A percentile compares a stretch with the other conserved stretches of the same genome.
These are phyloP conservation scores for Aegilops longissima DNA, from an alignment of 176 grass and related monocot species.

Conservation along the genomic window DNA sequence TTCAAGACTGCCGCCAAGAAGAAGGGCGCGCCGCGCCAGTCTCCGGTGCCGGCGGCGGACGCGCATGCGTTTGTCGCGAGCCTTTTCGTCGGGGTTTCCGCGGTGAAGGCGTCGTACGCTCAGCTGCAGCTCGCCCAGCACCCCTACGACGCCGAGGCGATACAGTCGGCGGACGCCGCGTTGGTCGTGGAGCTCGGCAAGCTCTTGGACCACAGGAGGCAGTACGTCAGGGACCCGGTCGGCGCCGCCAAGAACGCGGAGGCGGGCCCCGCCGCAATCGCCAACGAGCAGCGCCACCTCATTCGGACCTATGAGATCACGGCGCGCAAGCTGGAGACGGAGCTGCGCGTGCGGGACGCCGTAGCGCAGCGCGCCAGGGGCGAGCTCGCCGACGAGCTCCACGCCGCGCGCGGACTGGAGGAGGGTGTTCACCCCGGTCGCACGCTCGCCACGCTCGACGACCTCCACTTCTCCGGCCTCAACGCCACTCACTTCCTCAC, in stretches of 20 bases:
- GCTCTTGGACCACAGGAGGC: slow-evolving; percentile 62
- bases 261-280: not conserved
- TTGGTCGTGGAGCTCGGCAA: slow-evolving; percentile 70
- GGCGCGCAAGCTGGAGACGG: slow-evolving; percentile 54
- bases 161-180: slow-evolving; percentile 58
- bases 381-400: slow-evolving; percentile 35
- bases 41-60: not conserved
- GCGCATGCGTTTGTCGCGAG: slow-evolving; percentile 52
- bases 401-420: slow-evolving; percentile 36
- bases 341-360: slow-evolving; percentile 58
- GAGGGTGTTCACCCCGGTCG: slow-evolving; percentile 37
- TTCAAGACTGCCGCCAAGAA: slow-evolving; percentile 25
- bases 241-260: not conserved
- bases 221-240: slow-evolving; percentile 25
- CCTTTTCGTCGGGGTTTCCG: slow-evolving; percentile 68
- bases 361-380: slow-evolving; percentile 30
- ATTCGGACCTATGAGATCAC: slow-evolving; percentile 72
- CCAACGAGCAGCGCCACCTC: slow-evolving; percentile 50
- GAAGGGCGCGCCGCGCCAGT: not conserved
- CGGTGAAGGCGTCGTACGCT: slow-evolving; percentile 87
- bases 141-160: slow-evolving; percentile 64
- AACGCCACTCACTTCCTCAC: slow-evolving; percentile 74
- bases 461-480: slow-evolving; percentile 70
- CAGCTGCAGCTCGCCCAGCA: slow-evolving; percentile 77
- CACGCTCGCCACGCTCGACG: slow-evolving; percentile 57